Evolutionary conservation across 768 basidiomycete genomes (phyloP), one percentile per base, ranked within the genome.

Genomic region (Mycena belliarum): DNA sequence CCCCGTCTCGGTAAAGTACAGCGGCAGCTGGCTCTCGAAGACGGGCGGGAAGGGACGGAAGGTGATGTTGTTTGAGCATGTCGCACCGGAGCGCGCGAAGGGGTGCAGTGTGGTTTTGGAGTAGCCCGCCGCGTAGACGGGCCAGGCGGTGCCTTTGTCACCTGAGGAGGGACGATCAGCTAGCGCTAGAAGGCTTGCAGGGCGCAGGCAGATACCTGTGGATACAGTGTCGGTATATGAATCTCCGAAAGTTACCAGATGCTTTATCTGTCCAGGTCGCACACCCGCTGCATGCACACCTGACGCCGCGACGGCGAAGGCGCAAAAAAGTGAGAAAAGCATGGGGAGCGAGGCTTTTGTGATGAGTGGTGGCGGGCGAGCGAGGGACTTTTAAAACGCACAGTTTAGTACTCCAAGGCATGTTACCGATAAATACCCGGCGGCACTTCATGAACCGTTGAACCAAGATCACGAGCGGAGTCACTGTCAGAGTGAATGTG

Each of bases 161-260:
- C 74, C 57, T 59, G 20, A 5, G n/a, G 18, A 5, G 15, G 21
- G 20, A 11, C 3, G 2, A 25, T n/a, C 15, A 16, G 20, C 21
- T 21, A 12, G n/a, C 15, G 20, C 1, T 24, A 7, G 33, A 45
- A 7, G 44, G n/a, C 14, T 28, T 0, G 23, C 3, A 48, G 45
- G 21, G n/a, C n/a, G n/a, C n/a, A n/a, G n/a, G n/a, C n/a, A n/a
- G n/a, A n/a, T 40, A 59, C 58, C 74, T 14, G 72, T 59, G 43
- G 64, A 60, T 14, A 77, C 79, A 2, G 81, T 67, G 56, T 88
- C 86, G 1, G 84, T 85, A 64, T 84, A 87, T 50, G 80, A 82
- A 70, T 87, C 86, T 4, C 87, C 86, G 58, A 88, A 89, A 1
- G 85, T 86, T 52, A 85, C 86, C 16, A 88, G 74, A 59, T 82